Percentiles rank a stretch among this genome's conserved stretches.
Conservation (phyloP, 2,329 filamentous ascomycete species). For the Uncinocarpus reesii region DNA sequence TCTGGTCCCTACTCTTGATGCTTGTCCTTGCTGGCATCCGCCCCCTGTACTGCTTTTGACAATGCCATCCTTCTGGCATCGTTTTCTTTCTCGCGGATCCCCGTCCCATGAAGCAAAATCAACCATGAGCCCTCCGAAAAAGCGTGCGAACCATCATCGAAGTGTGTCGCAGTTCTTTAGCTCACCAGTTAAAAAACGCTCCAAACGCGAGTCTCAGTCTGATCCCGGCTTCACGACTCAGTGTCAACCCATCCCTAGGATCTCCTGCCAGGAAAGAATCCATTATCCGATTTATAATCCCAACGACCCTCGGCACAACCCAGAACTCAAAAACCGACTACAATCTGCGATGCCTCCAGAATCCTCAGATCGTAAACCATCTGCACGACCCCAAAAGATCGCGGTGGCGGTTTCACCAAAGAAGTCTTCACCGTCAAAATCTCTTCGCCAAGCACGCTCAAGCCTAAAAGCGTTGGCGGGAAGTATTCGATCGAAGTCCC, state of each 20-base stretch:
- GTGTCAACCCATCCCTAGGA: background rate
- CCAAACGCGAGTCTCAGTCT: background rate
- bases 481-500: constrained; percentile 18
- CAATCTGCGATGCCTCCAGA: constrained; percentile 13
- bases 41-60: background rate
- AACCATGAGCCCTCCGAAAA: background rate
- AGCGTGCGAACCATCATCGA: background rate
- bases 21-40: background rate
- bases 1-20: background rate
- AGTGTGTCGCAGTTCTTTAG: constrained; percentile 8
- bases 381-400: background rate
- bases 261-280: constrained; percentile 25
- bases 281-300: constrained; percentile 32
- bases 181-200: background rate
- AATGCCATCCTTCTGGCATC: constrained; percentile 5
- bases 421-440: constrained; percentile 20
- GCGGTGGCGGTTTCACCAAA: constrained; percentile 11
- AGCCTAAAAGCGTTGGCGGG: constrained; percentile 24
- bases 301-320: constrained; percentile 29
- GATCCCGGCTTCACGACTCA: background rate
- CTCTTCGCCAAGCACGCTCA: constrained; percentile 27
- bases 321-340: constrained; percentile 16
- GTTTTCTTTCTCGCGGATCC: background rate
- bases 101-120: background rate
- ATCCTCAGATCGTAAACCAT: constrained; percentile 2